These are phyloP conservation scores for Ophiocordyceps camponoti-leonardi DNA, from an alignment of 2,329 filamentous ascomycete species.

Conservation along the genomic window DNA sequence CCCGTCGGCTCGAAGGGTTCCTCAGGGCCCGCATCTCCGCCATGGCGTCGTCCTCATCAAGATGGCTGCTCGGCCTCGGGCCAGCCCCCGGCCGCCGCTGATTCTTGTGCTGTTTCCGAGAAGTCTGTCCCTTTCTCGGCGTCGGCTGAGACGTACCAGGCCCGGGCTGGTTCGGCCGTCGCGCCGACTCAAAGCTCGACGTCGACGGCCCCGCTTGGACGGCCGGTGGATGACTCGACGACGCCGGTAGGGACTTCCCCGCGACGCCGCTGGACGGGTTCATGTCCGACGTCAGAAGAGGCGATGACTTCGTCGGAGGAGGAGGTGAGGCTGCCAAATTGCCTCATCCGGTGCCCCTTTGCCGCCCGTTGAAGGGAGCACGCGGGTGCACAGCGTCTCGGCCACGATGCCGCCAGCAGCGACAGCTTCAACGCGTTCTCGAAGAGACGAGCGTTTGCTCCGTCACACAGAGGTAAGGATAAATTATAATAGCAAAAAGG, in stretches of 20 bases:
- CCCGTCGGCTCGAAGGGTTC: conserved; percentile 54
- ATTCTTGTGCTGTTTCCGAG: conserved; percentile 69
- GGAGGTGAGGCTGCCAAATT: not conserved
- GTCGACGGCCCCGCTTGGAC: conserved; percentile 23
- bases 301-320: not conserved
- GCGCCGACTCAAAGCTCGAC: conserved; percentile 31
- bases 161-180: conserved; percentile 25
- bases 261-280: conserved; percentile 14
- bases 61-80: conserved; percentile 14
- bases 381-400: not conserved
- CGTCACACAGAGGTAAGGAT: not conserved
- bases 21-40: conserved; percentile 52
- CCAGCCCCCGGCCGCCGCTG: conserved; percentile 49
- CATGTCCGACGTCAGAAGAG: conserved; percentile 11
- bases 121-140: conserved; percentile 59
- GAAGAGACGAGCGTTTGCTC: not conserved
- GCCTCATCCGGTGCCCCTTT: not conserved
- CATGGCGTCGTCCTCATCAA: conserved; percentile 74
- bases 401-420: not conserved
- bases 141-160: conserved; percentile 16
- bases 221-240: conserved; percentile 22
- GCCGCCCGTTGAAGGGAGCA: not conserved
- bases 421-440: not conserved
- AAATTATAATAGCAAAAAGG: not conserved
- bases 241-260: conserved; percentile 34